A percentile compares a stretch with the other conserved stretches of the same genome.
These are phyloP conservation scores for Lichtheimia corymbifera DNA, from an alignment of 371 early-diverging fungal species.

Conservation along the genomic window DNA sequence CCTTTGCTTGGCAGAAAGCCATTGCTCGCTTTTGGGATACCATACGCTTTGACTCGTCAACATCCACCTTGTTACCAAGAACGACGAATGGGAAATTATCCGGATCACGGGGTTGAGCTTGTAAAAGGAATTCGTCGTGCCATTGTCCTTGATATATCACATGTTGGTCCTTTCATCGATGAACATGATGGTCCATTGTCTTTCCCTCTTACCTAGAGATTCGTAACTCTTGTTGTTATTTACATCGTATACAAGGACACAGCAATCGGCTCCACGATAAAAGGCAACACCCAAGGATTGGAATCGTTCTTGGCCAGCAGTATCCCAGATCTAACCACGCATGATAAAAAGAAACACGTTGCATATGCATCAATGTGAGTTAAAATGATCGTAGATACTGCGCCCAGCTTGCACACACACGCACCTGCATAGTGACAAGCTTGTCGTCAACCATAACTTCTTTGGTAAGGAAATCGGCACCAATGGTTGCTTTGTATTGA, in stretches of 20 bases:
- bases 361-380: not conserved
- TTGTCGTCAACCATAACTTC: constrained; percentile 90
- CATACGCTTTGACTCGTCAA: constrained; percentile 90
- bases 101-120: constrained; percentile 84
- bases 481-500: constrained; percentile 99
- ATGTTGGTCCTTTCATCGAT: not conserved
- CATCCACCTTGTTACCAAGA: constrained; percentile 98
- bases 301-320: constrained; percentile 97
- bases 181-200: not conserved
- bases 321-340: constrained; percentile 83
- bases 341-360: not conserved
- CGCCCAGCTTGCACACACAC: not conserved
- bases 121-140: constrained; percentile 96
- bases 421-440: constrained; percentile 88
- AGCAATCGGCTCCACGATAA: constrained; percentile 98
- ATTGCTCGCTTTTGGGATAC: constrained; percentile 93
- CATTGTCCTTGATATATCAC: constrained; percentile 63
- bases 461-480: constrained; percentile 99
- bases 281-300: constrained; percentile 97
- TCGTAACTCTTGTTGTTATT: constrained; percentile 94
- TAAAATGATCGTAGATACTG: not conserved
- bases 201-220: constrained; percentile 61
- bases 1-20: constrained; percentile 94
- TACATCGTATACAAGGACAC: constrained; percentile 97
- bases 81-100: constrained; percentile 97